phyloP scores from a whole-genome alignment of 371 early-diverging fungal species.

The Nematocida sp. region DNA sequence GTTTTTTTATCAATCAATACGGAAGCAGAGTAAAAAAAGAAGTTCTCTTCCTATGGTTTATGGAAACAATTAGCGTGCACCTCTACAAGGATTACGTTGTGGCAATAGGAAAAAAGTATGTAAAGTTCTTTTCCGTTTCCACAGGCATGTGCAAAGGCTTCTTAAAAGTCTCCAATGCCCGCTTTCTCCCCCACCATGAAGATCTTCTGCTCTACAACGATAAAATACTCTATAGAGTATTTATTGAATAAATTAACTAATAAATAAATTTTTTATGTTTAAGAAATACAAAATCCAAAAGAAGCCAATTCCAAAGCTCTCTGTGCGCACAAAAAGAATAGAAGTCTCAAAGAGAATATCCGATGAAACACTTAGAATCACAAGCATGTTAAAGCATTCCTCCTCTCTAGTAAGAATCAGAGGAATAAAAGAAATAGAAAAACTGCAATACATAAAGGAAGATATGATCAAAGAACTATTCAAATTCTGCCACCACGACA shows the following conservation, averaged over 20 bases:
- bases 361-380: conserved; percentile 16
- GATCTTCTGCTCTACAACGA: conserved; percentile 49
- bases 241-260: background rate
- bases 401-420: conserved; percentile 41
- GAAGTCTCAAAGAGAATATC: conserved; percentile 44
- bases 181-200: conserved; percentile 12
- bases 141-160: conserved; percentile 25
- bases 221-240: conserved; percentile 13
- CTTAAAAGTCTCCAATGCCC: conserved; percentile 15
- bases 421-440: conserved; percentile 36
- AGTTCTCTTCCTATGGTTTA: conserved; percentile 63
- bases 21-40: conserved; percentile 55
- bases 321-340: conserved; percentile 12
- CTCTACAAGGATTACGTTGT: conserved; percentile 36
- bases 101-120: conserved; percentile 8
- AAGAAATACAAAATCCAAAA: conserved; percentile 48
- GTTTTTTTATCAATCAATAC: conserved; percentile 60
- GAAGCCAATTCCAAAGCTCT: conserved; percentile 18
- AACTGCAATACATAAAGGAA: conserved; percentile 12
- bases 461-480: conserved; percentile 47
- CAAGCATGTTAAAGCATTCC: conserved; percentile 38
- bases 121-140: conserved; percentile 28
- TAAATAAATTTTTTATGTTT: conserved; percentile 42
- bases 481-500: conserved; percentile 40
- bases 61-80: conserved; percentile 9